Base-by-base conservation (phyloP, 1,139 yeast species). In the Blastobotrys elegans region DNA sequence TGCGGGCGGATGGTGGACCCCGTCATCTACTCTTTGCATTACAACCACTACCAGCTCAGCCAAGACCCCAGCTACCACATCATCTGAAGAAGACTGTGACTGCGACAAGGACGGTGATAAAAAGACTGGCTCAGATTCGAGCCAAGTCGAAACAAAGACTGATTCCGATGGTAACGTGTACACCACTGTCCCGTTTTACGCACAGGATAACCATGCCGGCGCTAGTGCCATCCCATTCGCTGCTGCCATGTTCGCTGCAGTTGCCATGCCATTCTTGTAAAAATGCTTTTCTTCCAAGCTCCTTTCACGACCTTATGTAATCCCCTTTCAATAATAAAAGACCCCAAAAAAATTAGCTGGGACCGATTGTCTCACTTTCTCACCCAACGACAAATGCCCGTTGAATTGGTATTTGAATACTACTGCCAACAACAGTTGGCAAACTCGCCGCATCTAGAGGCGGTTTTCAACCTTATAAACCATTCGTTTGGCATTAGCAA, bases 101-200 rank as follows among this genome's bases (percentile, higher is more conserved):
- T 38, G 32, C 32, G 41, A 38, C 10, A 22, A 35, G 14, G 39
- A 35, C 10, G 33, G 33, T 30, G 38, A 34, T n/a, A 21, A 33
- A 10, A 22, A 18, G 18, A 14, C 27, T 7, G 22, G 16, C 4
- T 13, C 40, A 2, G 18, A 13, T 17, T 11, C n/a, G 4, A 30
- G 21, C 21, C 16, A 27, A 10, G 27, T 39, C 7, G 27, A 18
- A 3, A 39, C 42, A 5, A 26, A 14, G 13, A 39, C 42, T 17
- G 33, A 17, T 4, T 2, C 30, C 10, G 40, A 37, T 26, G 40
- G 40, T n/a, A 22, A 21, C 7, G 40, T 37, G 17, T 37, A 37
- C 30, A 39, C 42, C 8, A 30, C 43, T 10, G 43, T 40, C 4
- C 43, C 43, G 13, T 40, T 40, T 29, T 40, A 31, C 29, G 42